Evolutionary conservation across 2,329 filamentous ascomycete genomes (phyloP), one percentile per base, ranked within the genome.

Genomic region (Sarocladium brachiariae): DNA sequence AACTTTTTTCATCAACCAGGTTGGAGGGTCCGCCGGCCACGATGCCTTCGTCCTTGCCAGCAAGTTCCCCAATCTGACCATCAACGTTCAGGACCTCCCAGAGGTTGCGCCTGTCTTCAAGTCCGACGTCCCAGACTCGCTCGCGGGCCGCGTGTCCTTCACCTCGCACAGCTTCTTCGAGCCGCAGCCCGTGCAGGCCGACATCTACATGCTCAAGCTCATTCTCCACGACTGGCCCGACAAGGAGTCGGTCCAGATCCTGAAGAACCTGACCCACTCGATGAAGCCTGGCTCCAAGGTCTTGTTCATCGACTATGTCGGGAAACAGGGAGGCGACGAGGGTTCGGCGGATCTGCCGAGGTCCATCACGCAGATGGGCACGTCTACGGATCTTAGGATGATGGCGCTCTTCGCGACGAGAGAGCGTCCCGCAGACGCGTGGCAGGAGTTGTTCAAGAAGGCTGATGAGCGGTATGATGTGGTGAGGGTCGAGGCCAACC

Each of bases 171-270:
- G 67, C 56, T 67, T 72, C 55, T 70, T 71, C 61, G 52, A 62
- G 35, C 65, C 66, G 1, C 69, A 72, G 54, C 55, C 63, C 1
- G 59, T 66, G 4, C 51, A 61, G 16, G 76, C 71, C 9, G 74
- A 76, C 51, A 63, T 77, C 46, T 80, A 76, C 63, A 64, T 80
- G 51, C 60, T 81, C 54, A 76, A 77, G 57, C 63, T 72, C 52
- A 76, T 80, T 51, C 65, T 81, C 14, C 77, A 81, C 59, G 76
- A 80, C 63, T 79, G 75, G 74, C 68, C 75, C 0, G 75, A 79
- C 50, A 62, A 65, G 21, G 65, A 74, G 46, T 62, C 63, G 4
- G 52, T 65, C 19, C 57, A 61, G 50, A 74, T 77, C 46, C 61
- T 72, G 35, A 65, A 63, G 35, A 66, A 64, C 1, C 59, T 78